Percentiles rank a stretch among this genome's conserved stretches.
These are phyloP conservation scores for Clonostachys byssicola DNA, from an alignment of 2,329 filamentous ascomycete genomes.

Conservation along the genomic window DNA sequence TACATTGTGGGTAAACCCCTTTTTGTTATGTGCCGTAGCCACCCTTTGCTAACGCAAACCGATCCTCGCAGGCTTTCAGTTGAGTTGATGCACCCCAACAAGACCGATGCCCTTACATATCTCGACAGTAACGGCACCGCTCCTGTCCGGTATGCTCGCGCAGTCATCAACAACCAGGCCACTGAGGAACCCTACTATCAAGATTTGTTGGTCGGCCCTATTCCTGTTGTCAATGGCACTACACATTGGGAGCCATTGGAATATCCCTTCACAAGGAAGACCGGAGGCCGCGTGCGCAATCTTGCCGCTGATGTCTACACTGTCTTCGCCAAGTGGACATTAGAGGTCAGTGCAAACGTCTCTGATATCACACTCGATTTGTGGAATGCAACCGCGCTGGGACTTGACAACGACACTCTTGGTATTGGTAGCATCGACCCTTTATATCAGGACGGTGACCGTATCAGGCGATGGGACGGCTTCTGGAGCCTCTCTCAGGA, in stretches of 20 bases:
- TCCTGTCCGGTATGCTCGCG: conserved; percentile 37
- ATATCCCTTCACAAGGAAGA: conserved; percentile 29
- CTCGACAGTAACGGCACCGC: conserved; percentile 27
- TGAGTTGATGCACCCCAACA: conserved; percentile 40
- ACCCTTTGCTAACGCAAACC: not conserved
- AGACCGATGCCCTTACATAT: conserved; percentile 39
- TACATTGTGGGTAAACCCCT: conserved; percentile 14
- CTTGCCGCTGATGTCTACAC: too few relatives aligned
- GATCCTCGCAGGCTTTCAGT: conserved; percentile 14
- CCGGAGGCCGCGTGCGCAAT: conserved; percentile 7
- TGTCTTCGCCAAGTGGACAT: not conserved
- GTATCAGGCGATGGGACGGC: conserved; percentile 39
- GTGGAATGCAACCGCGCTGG: conserved; percentile 29
- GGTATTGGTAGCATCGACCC: conserved; percentile 35
- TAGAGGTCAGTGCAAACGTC: not conserved
- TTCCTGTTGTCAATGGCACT: conserved; percentile 35
- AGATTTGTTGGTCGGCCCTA: conserved; percentile 43
- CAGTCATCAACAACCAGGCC: conserved; percentile 31
- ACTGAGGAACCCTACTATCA: conserved; percentile 28
- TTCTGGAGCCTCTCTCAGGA: conserved; percentile 32
- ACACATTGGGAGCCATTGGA: conserved; percentile 29
- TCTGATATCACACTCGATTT: not conserved
- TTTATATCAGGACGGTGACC: conserved; percentile 31
- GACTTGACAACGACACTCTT: conserved; percentile 33
- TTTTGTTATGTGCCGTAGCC: rapidly evolving